Base-by-base conservation (phyloP, 2,329 filamentous ascomycete genomes). In the Stemphylium lycopersici region DNA sequence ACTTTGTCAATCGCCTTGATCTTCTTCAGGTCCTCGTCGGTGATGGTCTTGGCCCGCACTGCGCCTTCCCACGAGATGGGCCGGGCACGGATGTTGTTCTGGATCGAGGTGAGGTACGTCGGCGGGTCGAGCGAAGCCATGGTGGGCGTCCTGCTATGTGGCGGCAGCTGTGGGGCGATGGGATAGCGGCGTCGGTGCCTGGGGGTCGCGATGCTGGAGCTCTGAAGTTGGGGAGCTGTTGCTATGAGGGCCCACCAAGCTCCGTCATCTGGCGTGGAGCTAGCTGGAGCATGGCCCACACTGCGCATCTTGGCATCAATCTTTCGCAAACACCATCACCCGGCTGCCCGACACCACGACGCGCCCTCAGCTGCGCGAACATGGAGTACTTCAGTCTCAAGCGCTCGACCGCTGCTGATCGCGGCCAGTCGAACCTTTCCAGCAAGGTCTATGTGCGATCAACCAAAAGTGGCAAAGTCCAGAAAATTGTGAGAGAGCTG, bases 1-100 rank as follows among this genome's bases (percentile, higher is more conserved):
- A 95, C 90, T 79, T 97, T 98, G 77, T 98, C 95, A 67, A 98
- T 91, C 58, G 93, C 91, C 77, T 93, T 93, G 79, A 99, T 96
- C 83, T 93, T 93, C 81, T 90, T 90, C 67, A 97, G 86, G 78
- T 99, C 93, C 66, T 90, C 88, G 66, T 98, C 93, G 54, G 90
- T 96, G 78, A 99, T 90, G 71, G 91, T 95, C 76, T 93, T 91
- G 67, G 91, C 91, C 76, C 95, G 87, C 65, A 96, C 91, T 69
- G 93, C 93, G 69, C 93, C 93, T 78, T 98, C 93, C 95, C 95
- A 99, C 54, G 93, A 93, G 78, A 99, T 96, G 63, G 93, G 93
- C 66, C 95, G 87, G 73, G 91, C 90, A 73, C 95, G 91, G 76
- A 98, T 96, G 83, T 98, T 98, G 85, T 91, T 96, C 81, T 96